phyloP scores from a whole-genome alignment of 176 grass and related monocot species.

The Canna indica region DNA sequence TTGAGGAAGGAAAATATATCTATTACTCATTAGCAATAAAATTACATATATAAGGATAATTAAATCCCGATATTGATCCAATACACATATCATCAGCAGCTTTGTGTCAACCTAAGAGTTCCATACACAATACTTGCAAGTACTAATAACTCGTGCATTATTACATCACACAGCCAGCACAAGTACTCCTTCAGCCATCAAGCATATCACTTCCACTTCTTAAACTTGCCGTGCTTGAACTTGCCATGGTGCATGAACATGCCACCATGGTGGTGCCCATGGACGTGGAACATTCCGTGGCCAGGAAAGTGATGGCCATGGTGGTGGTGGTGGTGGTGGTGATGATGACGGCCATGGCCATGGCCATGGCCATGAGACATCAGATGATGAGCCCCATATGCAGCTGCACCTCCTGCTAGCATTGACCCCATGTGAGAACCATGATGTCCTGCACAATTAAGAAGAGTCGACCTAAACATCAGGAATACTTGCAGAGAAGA shows the following conservation, averaged over 20 bases:
- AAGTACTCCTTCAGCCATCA: neutral
- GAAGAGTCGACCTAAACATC: neutral
- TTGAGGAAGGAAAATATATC: no score
- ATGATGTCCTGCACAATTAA: slow-evolving; percentile 21
- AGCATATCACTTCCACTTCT: slow-evolving; percentile 18
- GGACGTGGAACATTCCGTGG: slow-evolving; percentile 12
- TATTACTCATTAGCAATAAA: no score
- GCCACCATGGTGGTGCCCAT: slow-evolving; percentile 14
- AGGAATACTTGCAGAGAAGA: no score
- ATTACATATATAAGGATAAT: no score
- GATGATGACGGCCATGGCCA: neutral
- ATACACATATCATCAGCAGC: no score
- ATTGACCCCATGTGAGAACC: slow-evolving; percentile 18
- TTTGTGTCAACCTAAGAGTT: no score
- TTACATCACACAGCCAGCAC: neutral
- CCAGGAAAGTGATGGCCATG: neutral
- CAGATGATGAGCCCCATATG: slow-evolving; percentile 30
- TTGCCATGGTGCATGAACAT: slow-evolving; percentile 18
- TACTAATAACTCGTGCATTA: no score
- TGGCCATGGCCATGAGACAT: slow-evolving; percentile 21
- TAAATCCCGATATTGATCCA: no score
- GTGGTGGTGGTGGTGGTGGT: neutral
- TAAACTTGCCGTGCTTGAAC: slow-evolving; percentile 20
- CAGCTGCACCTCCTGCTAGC: slow-evolving; percentile 20
- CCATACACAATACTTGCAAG: no score